Evolutionary conservation across 208 protist species (phyloP).

Genomic region (Tritrichomonas musculus): DNA sequence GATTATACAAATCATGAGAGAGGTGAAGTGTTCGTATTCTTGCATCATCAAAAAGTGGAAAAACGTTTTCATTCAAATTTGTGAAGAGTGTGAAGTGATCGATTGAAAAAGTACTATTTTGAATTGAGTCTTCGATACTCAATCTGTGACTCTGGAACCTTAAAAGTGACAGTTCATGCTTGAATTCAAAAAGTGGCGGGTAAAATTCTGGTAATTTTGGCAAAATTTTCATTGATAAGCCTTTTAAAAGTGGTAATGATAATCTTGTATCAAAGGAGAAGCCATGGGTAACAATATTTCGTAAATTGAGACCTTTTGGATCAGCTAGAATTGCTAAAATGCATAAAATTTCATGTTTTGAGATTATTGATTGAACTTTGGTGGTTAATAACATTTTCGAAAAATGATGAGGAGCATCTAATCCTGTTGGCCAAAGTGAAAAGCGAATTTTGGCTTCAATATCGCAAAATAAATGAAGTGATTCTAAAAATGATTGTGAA

Average conservation of each 20-base stretch:
- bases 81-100: no score
- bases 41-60: not conserved
- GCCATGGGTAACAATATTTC: not conserved
- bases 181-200: not conserved
- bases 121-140: not conserved
- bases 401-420: slow-evolving; percentile 16
- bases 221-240: not conserved
- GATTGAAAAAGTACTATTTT: not conserved
- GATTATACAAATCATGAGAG: not conserved
- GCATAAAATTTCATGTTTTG: not conserved
- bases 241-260: not conserved
- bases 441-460: not conserved
- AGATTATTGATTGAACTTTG: not conserved
- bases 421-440: not conserved
- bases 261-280: slow-evolving; percentile 1
- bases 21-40: not conserved
- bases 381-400: not conserved
- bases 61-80: no score
- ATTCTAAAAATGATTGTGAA: not conserved
- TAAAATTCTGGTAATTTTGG: not conserved
- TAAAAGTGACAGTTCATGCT: not conserved
- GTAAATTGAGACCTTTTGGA: not conserved
- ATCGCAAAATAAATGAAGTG: not conserved
- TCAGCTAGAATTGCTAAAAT: not conserved
- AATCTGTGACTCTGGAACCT: not conserved